These are phyloP conservation scores for Barbarea vulgaris DNA, from an alignment of 345 rosid genomes.

Conservation along the genomic window DNA sequence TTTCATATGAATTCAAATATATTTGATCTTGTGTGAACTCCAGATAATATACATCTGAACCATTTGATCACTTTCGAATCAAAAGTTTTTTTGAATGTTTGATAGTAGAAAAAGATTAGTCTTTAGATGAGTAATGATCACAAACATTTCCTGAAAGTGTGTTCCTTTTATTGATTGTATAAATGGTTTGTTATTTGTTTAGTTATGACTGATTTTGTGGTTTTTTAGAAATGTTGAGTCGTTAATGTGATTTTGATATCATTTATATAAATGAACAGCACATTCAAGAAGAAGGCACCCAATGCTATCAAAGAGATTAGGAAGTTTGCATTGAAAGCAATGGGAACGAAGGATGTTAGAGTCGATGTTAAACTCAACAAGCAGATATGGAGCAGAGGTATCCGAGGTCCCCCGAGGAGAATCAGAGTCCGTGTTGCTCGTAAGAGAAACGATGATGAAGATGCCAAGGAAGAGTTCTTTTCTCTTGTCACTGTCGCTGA, in stretches of 20 bases:
- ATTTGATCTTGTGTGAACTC: neutral
- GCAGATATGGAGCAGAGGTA: slow-evolving; percentile 66
- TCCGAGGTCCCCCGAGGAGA: slow-evolving; percentile 63
- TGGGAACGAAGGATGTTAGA: slow-evolving; percentile 68
- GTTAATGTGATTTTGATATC: neutral
- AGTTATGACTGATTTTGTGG: neutral
- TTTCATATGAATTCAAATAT: neutral
- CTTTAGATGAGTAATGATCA: neutral
- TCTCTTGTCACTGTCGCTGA: slow-evolving; percentile 63
- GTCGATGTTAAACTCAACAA: slow-evolving; percentile 68
- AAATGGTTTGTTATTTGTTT: neutral
- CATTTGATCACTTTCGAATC: neutral
- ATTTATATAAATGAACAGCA: slow-evolving; percentile 32
- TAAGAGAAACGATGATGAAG: slow-evolving; percentile 65
- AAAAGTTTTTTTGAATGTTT: neutral
- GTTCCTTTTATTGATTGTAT: neutral
- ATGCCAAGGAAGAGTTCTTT: slow-evolving; percentile 64
- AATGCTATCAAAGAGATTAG: slow-evolving; percentile 65
- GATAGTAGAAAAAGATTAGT: neutral
- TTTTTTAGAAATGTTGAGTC: neutral
- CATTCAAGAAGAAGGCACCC: slow-evolving; percentile 73
- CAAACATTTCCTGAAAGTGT: neutral
- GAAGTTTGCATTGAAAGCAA: slow-evolving; percentile 60
- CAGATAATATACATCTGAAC: neutral
- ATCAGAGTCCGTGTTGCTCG: slow-evolving; percentile 60